A percentile compares a stretch with the other conserved stretches of the same genome.
These are phyloP conservation scores for Tylopilus orsonianus DNA, from an alignment of 1,284 basidiomycete species.

Conservation along the genomic window DNA sequence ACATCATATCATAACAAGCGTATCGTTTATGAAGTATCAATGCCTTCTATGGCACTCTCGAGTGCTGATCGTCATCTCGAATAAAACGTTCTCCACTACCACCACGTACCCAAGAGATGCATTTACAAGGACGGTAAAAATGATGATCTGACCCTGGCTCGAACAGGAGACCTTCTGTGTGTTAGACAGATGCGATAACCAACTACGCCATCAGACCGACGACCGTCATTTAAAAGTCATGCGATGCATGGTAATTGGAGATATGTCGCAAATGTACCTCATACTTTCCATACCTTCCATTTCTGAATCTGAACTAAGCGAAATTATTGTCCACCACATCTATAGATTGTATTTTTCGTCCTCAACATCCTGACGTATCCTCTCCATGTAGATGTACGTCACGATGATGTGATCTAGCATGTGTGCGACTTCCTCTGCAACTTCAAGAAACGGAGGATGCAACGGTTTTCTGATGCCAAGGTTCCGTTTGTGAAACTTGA, in stretches of 20 bases:
- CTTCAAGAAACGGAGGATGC: conserved; percentile 33
- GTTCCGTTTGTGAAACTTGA: conserved; percentile 26
- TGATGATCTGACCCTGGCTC: conserved; percentile 52
- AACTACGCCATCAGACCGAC: conserved; percentile 66
- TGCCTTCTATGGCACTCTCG: too few species aligned
- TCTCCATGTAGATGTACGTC: conserved; percentile 38
- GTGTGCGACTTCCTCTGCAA: conserved; percentile 31
- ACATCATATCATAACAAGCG: too few species aligned
- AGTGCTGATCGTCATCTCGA: too few species aligned
- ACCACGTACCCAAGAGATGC: too few species aligned
- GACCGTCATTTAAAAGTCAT: too few species aligned
- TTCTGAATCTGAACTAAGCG: too few species aligned
- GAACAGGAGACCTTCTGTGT: conserved; percentile 64
- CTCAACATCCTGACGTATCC: conserved; percentile 28
- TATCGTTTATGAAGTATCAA: too few species aligned
- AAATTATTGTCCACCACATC: not conserved
- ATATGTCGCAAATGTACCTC: too few species aligned
- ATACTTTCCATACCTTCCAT: too few species aligned
- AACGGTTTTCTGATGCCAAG: conserved; percentile 18
- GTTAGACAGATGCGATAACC: conserved; percentile 79
- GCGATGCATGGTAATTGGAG: not conserved
- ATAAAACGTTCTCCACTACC: too few species aligned
- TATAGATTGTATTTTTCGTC: conserved; percentile 18
- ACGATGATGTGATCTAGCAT: conserved; percentile 37
- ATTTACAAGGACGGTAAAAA: too few species aligned